Conservation (phyloP, 2,329 filamentous ascomycete genomes). For the Metarhizium brunneum region DNA sequence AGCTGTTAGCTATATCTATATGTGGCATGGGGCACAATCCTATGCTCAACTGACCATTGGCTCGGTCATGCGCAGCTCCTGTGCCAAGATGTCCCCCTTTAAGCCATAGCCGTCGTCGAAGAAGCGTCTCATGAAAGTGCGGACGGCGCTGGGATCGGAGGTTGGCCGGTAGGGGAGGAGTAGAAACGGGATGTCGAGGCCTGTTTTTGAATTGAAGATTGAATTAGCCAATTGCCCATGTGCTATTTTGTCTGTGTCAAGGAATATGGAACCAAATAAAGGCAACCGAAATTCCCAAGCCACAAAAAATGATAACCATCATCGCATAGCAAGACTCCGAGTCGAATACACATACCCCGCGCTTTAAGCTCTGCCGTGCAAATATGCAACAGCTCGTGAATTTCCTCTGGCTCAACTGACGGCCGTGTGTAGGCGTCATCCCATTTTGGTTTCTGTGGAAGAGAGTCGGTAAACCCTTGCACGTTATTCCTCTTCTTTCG, state of each 20-base stretch:
- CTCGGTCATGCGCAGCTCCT: slow-evolving; percentile 87
- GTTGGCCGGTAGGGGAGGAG: slow-evolving; percentile 90
- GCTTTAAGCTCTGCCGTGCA: slow-evolving; percentile 91
- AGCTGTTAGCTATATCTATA: neutral
- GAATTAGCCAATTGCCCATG: slow-evolving; percentile 1
- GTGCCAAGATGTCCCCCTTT: slow-evolving; percentile 61
- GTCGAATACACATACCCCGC: slow-evolving; percentile 57
- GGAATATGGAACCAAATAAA: neutral
- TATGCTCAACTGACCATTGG: slow-evolving; percentile 61
- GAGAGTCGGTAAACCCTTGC: slow-evolving; percentile 38
- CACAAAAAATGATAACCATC: too few species aligned
- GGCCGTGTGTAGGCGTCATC: slow-evolving; percentile 80
- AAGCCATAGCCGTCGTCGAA: slow-evolving; percentile 63
- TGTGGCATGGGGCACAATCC: neutral
- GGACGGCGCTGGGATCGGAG: slow-evolving; percentile 83
- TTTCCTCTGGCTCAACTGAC: slow-evolving; percentile 78
- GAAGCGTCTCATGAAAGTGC: slow-evolving; percentile 87
- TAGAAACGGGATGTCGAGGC: slow-evolving; percentile 83
- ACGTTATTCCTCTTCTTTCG: slow-evolving; percentile 59
- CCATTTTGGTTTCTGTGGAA: slow-evolving; percentile 66
- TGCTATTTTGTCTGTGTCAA: neutral
- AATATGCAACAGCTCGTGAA: slow-evolving; percentile 74
- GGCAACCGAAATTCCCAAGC: neutral
- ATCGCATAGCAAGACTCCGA: neutral
- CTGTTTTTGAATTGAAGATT: slow-evolving; percentile 34